Evolutionary conservation across 495 filamentous ascomycete genomes (phyloP).

Genomic region (Hypoxylon trugodes): DNA sequence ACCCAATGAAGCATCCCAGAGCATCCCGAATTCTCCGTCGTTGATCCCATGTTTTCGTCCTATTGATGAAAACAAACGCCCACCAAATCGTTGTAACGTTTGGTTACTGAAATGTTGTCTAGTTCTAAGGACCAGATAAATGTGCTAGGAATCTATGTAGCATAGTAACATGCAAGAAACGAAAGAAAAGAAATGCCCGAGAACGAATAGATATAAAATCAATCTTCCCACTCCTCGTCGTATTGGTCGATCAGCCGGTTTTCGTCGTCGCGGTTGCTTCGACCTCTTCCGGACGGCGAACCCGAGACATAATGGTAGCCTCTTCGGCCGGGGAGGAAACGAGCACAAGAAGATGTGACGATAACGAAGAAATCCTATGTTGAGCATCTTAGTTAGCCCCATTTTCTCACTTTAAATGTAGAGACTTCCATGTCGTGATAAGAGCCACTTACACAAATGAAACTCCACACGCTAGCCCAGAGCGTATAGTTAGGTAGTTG

Average conservation of each 20-base stretch:
- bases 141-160: constrained; percentile 9
- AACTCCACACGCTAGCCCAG: constrained; percentile 88
- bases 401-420: background rate
- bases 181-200: constrained; percentile 1
- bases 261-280: constrained; percentile 75
- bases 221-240: constrained; percentile 88
- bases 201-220: constrained; percentile 11
- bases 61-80: constrained; percentile 16
- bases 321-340: constrained; percentile 67
- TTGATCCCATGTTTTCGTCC: constrained; percentile 4
- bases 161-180: background rate
- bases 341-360: constrained; percentile 75
- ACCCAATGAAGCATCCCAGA: constrained; percentile 14
- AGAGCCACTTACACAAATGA: constrained; percentile 73
- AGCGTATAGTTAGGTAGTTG: constrained; percentile 93
- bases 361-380: constrained; percentile 84
- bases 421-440: background rate
- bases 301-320: constrained; percentile 68
- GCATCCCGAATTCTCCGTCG: background rate
- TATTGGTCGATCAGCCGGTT: constrained; percentile 95
- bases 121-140: constrained; percentile 12
- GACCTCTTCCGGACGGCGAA: constrained; percentile 54
- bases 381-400: constrained; percentile 22
- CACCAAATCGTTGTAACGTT: constrained; percentile 1
- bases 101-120: constrained; percentile 6